phyloP scores from a whole-genome alignment of 169 alveolate genomes.

The Cystoisospora suis region DNA sequence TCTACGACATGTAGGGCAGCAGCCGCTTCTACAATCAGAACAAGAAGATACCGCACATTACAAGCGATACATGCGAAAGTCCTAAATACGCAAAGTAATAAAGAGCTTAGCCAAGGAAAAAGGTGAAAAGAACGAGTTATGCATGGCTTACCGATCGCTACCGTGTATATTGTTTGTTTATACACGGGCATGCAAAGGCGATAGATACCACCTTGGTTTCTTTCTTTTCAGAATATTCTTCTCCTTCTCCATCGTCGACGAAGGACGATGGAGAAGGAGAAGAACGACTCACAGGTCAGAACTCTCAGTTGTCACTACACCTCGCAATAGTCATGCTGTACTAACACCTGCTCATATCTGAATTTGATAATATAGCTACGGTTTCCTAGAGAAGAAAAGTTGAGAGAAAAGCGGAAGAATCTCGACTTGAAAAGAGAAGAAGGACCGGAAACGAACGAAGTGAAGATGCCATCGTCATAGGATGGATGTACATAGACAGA shows the following conservation, averaged over 20 bases:
- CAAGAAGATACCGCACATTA: not conserved
- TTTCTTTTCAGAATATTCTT: not conserved
- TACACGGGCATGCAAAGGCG: not conserved
- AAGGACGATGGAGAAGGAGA: no score
- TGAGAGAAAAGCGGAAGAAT: no score
- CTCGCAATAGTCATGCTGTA: no score
- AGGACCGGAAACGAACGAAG: no score
- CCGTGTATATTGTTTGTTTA: not conserved
- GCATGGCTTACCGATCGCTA: not conserved
- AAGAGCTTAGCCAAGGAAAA: not conserved
- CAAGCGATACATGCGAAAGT: not conserved
- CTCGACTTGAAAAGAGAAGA: no score
- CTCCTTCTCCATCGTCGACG: no score
- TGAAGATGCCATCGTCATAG: not conserved
- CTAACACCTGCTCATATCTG: no score
- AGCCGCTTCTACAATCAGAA: conserved; percentile 36
- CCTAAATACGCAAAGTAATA: no score
- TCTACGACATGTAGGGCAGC: conserved; percentile 57
- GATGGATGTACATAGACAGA: not conserved
- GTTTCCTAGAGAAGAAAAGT: no score
- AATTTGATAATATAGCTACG: no score
- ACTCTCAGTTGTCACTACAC: no score
- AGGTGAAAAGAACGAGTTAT: not conserved
- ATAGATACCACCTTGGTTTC: not conserved
- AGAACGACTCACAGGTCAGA: no score